A percentile compares a stretch with the other conserved stretches of the same genome.
Conservation (phyloP, 2,329 filamentous ascomycete genomes). For the Hypoxylon rubiginosum region DNA sequence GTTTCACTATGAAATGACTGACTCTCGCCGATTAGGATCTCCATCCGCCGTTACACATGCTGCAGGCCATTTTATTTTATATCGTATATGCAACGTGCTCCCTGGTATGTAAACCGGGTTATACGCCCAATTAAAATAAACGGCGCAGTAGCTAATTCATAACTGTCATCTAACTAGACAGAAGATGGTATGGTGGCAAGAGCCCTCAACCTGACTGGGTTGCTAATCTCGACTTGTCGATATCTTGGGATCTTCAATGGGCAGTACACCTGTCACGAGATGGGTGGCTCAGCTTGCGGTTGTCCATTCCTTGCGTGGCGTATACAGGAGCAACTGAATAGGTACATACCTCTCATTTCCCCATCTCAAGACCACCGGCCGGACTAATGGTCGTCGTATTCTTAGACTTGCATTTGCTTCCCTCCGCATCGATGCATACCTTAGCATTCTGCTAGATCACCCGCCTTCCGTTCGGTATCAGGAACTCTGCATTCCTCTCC, state of each 20-base stretch:
- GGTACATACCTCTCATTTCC: conserved; percentile 24
- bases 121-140: background rate
- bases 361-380: no score
- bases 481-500: conserved; percentile 45
- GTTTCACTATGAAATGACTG: conserved; percentile 10
- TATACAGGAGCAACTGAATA: conserved; percentile 38
- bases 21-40: conserved; percentile 18
- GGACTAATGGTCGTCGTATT: conserved; percentile 8
- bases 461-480: conserved; percentile 44
- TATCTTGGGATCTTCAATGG: conserved; percentile 41
- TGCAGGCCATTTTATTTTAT: conserved; percentile 42
- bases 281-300: conserved; percentile 1
- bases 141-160: background rate
- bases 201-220: conserved; percentile 39
- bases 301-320: conserved; percentile 32
- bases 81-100: conserved; percentile 39
- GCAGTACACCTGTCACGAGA: conserved; percentile 32
- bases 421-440: conserved; percentile 46
- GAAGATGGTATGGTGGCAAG: conserved; percentile 42
- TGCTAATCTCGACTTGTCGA: conserved; percentile 42
- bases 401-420: conserved; percentile 42
- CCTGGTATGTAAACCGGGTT: conserved; percentile 32
- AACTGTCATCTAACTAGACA: conserved; percentile 23
- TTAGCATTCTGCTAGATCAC: conserved; percentile 39
- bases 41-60: conserved; percentile 34